Evolutionary conservation across 345 rosid species (phyloP), one percentile per base, ranked within the genome.

Genomic region (Melaleuca quinquenervia): DNA sequence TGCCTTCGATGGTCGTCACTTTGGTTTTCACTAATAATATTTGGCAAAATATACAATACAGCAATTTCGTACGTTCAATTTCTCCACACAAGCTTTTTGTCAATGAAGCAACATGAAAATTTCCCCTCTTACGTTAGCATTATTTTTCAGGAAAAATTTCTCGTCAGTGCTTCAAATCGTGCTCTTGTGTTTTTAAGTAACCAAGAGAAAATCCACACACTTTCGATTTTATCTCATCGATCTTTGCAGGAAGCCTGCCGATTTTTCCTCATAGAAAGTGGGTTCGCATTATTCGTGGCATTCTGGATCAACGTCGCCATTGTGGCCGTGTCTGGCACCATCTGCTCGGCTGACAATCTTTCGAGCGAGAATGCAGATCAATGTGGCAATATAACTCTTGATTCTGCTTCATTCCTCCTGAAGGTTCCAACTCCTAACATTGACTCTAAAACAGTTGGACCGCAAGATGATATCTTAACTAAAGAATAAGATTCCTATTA

Each of bases 341-440:
- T 95, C 45, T 94, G 98, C 90, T 41, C 87, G 1, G 88, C 82
- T 36, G 9, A 83, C 2, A 85, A 90, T 41, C 41, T 94, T 24
- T 85, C 96, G 1, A 10, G 80, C 1, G 83, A 90, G 1, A 60
- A 27, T n/a, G 60, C 55, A 3, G 82, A 93, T 26, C 86, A 84
- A 10, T 94, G 98, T 90, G 76, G 52, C 16, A 86, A 95, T 87
- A 74, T 95, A 29, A 91, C 91, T 49, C 94, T 95, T 8, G 84
- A 94, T 88, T 92, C 96, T 8, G 94, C 98, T 54, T 94, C 96
- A 70, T 95, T 95, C 86, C 94, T 95, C 26, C 96, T 95, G 45
- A 84, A 87, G 96, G 96, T 93, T 8, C 12, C 52, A 50, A 41
- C 49, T 20, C 2, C 36, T 27, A 49, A 11, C 36, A 60, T 14